phyloP scores from a whole-genome alignment of 257 asterid genomes.

The Anisodus tanguticus region DNA sequence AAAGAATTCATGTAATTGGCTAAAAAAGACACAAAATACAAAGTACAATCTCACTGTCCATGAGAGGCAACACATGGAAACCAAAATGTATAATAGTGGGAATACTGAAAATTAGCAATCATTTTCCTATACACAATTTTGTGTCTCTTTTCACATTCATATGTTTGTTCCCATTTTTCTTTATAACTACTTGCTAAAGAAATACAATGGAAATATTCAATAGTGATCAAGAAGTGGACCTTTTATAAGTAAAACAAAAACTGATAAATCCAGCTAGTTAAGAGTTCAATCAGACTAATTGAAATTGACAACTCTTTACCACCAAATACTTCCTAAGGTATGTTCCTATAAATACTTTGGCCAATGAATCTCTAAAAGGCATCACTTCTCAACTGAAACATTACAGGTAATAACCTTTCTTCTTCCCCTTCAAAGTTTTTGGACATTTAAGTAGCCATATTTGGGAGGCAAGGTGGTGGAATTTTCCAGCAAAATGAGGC shows the following conservation, averaged over 20 bases:
- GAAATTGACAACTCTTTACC: neutral
- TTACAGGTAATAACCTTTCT: neutral
- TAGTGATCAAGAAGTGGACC: conserved; percentile 43
- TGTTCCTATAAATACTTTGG: neutral
- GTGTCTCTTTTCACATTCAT: too few relatives aligned
- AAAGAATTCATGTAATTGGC: too few relatives aligned
- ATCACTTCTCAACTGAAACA: neutral
- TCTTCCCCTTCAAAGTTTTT: too few relatives aligned
- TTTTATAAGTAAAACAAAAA: conserved; percentile 44
- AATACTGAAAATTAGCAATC: conserved; percentile 1
- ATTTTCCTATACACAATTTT: neutral
- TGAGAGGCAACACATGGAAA: conserved; percentile 45
- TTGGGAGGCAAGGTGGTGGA: conserved; percentile 33
- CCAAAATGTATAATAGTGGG: neutral
- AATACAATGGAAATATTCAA: conserved; percentile 5
- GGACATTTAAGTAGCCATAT: conserved; percentile 9
- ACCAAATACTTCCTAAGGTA: neutral
- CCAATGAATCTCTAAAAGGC: neutral
- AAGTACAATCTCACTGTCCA: neutral
- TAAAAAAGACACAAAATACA: too few relatives aligned
- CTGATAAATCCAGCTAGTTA: too few relatives aligned
- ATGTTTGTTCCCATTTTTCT: neutral
- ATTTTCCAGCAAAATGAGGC: conserved; percentile 47
- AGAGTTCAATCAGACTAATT: too few relatives aligned
- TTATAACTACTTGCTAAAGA: conserved; percentile 36